Evolutionary conservation across 257 asterid species (phyloP), one percentile per base, ranked within the genome.

Genomic region (Haberlea rhodopensis): DNA sequence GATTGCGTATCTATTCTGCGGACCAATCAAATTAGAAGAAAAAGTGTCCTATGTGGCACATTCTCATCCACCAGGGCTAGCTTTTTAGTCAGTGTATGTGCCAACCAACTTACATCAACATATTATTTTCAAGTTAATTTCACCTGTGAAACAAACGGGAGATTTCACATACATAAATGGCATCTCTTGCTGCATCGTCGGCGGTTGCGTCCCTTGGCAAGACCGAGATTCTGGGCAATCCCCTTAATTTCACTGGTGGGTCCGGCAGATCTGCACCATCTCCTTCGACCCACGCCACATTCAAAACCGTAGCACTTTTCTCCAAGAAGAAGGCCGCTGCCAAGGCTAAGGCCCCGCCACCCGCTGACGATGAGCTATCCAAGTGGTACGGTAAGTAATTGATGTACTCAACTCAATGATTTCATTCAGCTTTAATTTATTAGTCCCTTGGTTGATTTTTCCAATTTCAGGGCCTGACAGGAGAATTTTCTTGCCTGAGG

Each of bases 321-420:
- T 73, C 84, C 24, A 87, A 83, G 88, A 87, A 87, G 87, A 78
- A 80, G 74, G 70, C 89, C 1, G 53, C 85, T 8, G 67, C 87
- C 52, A 89, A 87, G 73, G 27, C 89, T 48, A 91, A 91, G 81
- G 77, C 80, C 3, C 82, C 71, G 51, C 62, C 96, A 64, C 82
- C 95, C 0, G 75, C 73, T 5, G 65, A 76, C 69, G 96, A 89
- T n/a, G 98, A 91, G 92, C 96, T 91, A 76, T 86, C 98, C 85
- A 91, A 91, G 92, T 91, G 98, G 98, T 91, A 89, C 63, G 98
- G 98, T 91, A 66, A 78, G 96, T 76, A 11, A 21, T 49, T 4
- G 29, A n/a, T n/a, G n/a, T 46, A 10, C 7, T 75, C 20, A 15
- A n/a, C 26, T n/a, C n/a, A n/a, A n/a, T n/a, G n/a, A n/a, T n/a